Evolutionary conservation across 2,329 filamentous ascomycete genomes (phyloP), one percentile per base, ranked within the genome.

Genomic region (Trichoderma atroviride): DNA sequence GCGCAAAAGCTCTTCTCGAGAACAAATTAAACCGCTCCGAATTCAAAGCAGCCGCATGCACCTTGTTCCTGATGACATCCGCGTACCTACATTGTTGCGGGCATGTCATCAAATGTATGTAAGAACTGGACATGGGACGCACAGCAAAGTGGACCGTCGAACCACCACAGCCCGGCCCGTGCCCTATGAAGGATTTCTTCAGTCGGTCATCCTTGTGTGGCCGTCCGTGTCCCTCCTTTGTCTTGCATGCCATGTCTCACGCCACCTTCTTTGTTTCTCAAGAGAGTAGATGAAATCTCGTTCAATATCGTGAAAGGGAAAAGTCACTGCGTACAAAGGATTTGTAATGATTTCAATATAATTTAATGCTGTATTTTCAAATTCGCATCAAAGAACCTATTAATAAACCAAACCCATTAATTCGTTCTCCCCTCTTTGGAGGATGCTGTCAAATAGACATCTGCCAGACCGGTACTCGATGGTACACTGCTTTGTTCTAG

Each of bases 221-320:
- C 57, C 58, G 63, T 66, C 47, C 63, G 62, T 37, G 63, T 59
- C 40, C 61, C 61, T 64, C 61, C 63, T 67, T 37, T 67, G 63
- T 59, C 63, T 67, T 31, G 53, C 63, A 50, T 59, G 63, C 29
- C 22, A 67, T 67, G 55, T 67, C 52, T 67, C 63, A 67, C 50
- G 50, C 63, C 63, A 67, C 55, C 29, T 37, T 43, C 43, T 56
- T 47, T 19, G 19, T 58, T 37, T 58, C 31, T 37, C 6, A 4
- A 24, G 7, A 47, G 24, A 57, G 19, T 6, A 31, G 40, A 10
- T 4, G 40, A n/a, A 1, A n/a, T 43, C 7, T 10, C 16, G n/a
- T 43, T 43, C 22, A 29, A 33, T 40, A 33, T 4, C 2, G 40
- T 19, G 1, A 27, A n/a, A 22, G 9, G 14, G 37, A 6, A n/a